Evolutionary conservation across 805 yeast genomes (phyloP).

Genomic region (Metschnikowia noctiluminum): DNA sequence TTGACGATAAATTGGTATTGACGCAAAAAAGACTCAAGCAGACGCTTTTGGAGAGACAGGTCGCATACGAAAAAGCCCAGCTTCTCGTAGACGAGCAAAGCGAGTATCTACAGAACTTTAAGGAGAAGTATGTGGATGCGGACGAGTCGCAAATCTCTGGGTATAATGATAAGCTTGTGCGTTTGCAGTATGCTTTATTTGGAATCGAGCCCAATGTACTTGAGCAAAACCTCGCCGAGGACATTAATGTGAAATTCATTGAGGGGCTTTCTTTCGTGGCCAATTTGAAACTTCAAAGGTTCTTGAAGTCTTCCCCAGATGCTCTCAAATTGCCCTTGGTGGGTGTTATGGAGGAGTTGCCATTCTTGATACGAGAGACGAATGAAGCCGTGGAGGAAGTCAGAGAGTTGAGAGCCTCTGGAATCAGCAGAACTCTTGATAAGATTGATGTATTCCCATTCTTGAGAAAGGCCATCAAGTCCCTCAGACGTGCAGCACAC

Average conservation of each 20-base stretch:
- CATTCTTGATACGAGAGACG: conserved; percentile 33
- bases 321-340: conserved; percentile 31
- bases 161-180: conserved; percentile 64
- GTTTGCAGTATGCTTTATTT: conserved; percentile 78
- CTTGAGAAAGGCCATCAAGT: conserved; percentile 30
- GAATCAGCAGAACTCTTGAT: conserved; percentile 26
- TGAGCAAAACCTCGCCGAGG: conserved; percentile 53
- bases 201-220: conserved; percentile 75
- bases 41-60: conserved; percentile 82
- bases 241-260: conserved; percentile 46
- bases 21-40: conserved; percentile 64
- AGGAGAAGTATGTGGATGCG: conserved; percentile 50
- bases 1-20: conserved; percentile 36
- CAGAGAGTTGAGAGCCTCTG: conserved; percentile 44
- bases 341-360: conserved; percentile 40
- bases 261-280: conserved; percentile 71
- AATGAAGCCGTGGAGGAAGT: conserved; percentile 47
- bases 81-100: conserved; percentile 42
- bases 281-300: conserved; percentile 54
- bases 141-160: conserved; percentile 52
- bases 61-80: conserved; percentile 60
- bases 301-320: conserved; percentile 23
- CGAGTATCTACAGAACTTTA: conserved; percentile 55
- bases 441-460: conserved; percentile 41
- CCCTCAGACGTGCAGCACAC: conserved; percentile 12